Conservation (phyloP, 768 basidiomycete species). For the Tremella fuciformis region DNA sequence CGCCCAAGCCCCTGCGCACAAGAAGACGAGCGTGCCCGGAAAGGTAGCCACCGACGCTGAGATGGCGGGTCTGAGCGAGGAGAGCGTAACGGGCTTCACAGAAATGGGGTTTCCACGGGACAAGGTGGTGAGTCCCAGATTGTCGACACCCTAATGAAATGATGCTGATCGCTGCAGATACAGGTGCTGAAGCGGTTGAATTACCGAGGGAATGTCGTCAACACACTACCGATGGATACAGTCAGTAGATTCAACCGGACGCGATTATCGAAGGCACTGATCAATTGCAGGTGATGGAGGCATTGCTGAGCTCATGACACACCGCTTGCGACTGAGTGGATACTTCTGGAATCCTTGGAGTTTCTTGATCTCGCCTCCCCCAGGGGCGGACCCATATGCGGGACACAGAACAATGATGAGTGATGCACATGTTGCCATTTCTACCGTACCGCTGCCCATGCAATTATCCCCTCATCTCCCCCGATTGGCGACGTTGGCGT, state of each 20-base stretch:
- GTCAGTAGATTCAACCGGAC: constrained; percentile 11
- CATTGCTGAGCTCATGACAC: constrained; percentile 60
- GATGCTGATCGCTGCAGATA: constrained; percentile 25
- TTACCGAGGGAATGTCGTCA: constrained; percentile 44
- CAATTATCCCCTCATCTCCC: constrained; percentile 12
- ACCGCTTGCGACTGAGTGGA: no score
- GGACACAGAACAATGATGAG: constrained; percentile 11
- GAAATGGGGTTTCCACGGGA: constrained; percentile 73
- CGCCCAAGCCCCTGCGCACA: constrained; percentile 65
- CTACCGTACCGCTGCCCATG: background rate
- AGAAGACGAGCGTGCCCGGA: constrained; percentile 35
- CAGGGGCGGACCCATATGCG: no score
- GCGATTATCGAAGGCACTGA: background rate
- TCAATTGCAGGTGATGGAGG: constrained; percentile 58
- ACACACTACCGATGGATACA: constrained; percentile 29
- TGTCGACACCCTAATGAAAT: background rate
- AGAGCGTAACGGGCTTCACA: constrained; percentile 81
- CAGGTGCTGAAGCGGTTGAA: constrained; percentile 40
- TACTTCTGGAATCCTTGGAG: no score
- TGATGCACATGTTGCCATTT: constrained; percentile 71
- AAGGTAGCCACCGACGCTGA: constrained; percentile 54
- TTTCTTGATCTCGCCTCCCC: no score
- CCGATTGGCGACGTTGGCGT: constrained; percentile 21
- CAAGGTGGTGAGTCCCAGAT: constrained; percentile 70
- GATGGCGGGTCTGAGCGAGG: constrained; percentile 75